Evolutionary conservation across 2,329 filamentous ascomycete genomes (phyloP).

Genomic region (Penicillium sp.): DNA sequence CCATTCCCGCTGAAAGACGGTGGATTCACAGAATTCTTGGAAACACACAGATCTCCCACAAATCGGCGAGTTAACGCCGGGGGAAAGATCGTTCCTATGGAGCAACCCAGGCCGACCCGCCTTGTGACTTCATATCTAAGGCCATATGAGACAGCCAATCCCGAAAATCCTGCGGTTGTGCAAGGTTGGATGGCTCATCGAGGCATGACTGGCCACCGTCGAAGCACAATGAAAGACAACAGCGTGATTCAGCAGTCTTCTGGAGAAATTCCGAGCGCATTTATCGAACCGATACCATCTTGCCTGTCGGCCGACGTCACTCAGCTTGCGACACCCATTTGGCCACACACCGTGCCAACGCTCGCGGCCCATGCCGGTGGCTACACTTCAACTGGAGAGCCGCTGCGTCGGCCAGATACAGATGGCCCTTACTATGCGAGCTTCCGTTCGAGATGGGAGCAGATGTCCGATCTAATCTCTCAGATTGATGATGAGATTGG

Average conservation of each 20-base stretch:
- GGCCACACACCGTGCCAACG: too few species aligned
- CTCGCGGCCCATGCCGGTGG: too few species aligned
- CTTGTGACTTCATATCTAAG: not conserved
- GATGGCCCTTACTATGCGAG: too few species aligned
- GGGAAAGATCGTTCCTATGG: conserved; percentile 49
- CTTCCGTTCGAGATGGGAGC: too few species aligned
- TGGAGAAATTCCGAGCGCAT: too few species aligned
- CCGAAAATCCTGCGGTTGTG: not conserved
- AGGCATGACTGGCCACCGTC: not conserved
- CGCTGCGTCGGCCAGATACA: too few species aligned
- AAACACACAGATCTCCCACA: conserved; percentile 47
- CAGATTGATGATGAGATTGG: not conserved
- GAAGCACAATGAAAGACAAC: not conserved
- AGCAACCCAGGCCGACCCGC: conserved; percentile 24
- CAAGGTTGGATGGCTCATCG: not conserved
- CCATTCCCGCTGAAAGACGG: conserved; percentile 31
- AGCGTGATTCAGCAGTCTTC: too few species aligned
- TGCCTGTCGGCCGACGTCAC: not conserved
- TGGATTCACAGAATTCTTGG: conserved; percentile 47
- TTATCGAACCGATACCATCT: not conserved
- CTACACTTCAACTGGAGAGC: too few species aligned
- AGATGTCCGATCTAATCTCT: not conserved
- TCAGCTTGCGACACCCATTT: not conserved
- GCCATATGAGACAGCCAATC: not conserved
- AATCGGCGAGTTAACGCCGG: conserved; percentile 50